Conservation (phyloP, 306 rosid genomes). For the Vicia sativa region DNA sequence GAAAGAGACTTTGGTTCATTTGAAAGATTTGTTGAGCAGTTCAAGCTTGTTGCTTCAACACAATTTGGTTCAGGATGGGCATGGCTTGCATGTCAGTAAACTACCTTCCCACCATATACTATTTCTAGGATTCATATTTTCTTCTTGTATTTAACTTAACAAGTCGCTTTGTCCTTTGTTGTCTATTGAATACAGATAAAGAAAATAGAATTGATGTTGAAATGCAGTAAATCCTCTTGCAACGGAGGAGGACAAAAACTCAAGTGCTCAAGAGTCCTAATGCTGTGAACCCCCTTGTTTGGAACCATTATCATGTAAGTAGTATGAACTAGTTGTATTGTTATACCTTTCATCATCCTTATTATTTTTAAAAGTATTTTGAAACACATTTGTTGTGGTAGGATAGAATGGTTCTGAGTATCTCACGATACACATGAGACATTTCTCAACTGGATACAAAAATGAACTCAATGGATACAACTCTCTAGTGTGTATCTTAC, state of each 20-base stretch:
- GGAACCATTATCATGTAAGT: constrained; percentile 73
- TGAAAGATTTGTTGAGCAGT: constrained; percentile 58
- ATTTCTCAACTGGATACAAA: neutral
- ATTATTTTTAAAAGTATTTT: constrained; percentile 10
- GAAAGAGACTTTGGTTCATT: constrained; percentile 88
- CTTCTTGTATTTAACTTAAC: constrained; percentile 25
- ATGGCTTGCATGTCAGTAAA: constrained; percentile 87
- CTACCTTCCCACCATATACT: constrained; percentile 25
- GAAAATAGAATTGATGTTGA: constrained; percentile 65
- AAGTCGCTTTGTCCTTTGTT: neutral
- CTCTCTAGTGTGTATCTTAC: neutral
- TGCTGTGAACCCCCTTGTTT: constrained; percentile 86
- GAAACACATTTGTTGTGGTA: constrained; percentile 16
- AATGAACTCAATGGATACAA: neutral
- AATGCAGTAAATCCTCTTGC: constrained; percentile 73
- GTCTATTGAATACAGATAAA: constrained; percentile 52
- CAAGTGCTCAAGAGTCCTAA: constrained; percentile 79
- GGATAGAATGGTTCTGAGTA: neutral
- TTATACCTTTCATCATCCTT: neutral
- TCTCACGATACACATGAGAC: neutral
- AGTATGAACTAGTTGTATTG: neutral
- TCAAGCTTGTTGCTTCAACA: constrained; percentile 74
- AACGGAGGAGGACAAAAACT: constrained; percentile 75
- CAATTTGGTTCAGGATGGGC: constrained; percentile 99
- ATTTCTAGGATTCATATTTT: constrained; percentile 28